A percentile compares a stretch with the other conserved stretches of the same genome.
These are phyloP conservation scores for Talaromyces islandicus DNA, from an alignment of 2,329 filamentous ascomycete genomes.

Conservation along the genomic window DNA sequence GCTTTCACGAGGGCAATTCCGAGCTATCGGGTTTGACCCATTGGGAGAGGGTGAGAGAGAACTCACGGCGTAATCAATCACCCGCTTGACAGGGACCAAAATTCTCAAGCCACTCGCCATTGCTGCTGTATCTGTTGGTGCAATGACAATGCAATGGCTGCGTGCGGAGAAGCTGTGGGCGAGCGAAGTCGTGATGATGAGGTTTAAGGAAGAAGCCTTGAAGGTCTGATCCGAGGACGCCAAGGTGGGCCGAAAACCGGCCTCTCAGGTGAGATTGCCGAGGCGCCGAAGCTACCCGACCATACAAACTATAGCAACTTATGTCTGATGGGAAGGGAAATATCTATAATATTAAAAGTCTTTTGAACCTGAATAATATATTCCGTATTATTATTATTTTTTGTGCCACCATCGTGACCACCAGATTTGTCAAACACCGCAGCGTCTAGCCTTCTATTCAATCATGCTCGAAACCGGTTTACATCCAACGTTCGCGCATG, in stretches of 20 bases:
- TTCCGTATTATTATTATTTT: background rate
- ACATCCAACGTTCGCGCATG: background rate
- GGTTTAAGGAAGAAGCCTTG: background rate
- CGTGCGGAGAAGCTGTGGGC: background rate
- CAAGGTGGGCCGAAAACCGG: background rate
- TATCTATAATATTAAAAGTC: background rate
- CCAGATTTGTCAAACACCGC: background rate
- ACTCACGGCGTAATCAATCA: slow-evolving; percentile 79
- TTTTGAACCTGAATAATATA: background rate
- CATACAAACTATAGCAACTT: background rate
- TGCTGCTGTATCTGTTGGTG: slow-evolving; percentile 14
- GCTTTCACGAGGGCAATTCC: background rate
- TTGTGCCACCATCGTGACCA: background rate
- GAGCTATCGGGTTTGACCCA: background rate
- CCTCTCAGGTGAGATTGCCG: background rate
- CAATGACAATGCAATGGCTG: background rate
- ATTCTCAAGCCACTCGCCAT: slow-evolving; percentile 57
- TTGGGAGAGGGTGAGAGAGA: background rate
- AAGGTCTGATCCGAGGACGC: background rate
- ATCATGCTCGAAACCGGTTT: background rate
- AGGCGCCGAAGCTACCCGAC: slow-evolving; percentile 5
- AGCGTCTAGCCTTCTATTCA: background rate
- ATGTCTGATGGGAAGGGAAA: background rate
- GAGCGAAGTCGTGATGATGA: background rate
- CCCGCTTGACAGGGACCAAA: slow-evolving; percentile 74